Evolutionary conservation across 1,284 basidiomycete genomes (phyloP), one percentile per base, ranked within the genome.

Genomic region (Cryptococcus sp.): DNA sequence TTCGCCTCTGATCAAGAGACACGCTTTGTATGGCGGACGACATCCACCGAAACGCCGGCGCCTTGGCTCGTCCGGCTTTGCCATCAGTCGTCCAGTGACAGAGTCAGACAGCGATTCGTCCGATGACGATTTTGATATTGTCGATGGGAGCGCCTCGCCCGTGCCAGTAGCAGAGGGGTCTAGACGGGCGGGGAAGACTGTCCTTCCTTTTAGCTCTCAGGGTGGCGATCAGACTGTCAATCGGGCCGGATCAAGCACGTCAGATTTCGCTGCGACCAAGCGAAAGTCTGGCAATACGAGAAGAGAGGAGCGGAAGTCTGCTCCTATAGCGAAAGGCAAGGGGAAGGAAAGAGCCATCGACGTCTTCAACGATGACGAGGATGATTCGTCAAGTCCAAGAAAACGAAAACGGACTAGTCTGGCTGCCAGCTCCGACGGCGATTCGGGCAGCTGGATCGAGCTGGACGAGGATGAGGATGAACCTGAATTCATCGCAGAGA

Each of bases 401-500:
- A 74, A 74, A 55, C 44, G 71, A 46, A 74, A 74, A 55, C 48
- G 72, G 50, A 54, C 61, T 42, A 56, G 57, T 10, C 44, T 20
- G 23, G 50, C 38, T 22, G 47, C 31, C 3, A 49, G 61, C 35
- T 53, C 49, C n/a, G 62, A 57, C 15, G 47, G 44, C 41, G 64
- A 63, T 45, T 51, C 59, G 4, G 66, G 66, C 3, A 74, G 73
- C 50, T 77, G 74, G 73, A 52, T 72, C 1, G 73, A 75, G 48
- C 69, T 72, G 47, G 67, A 69, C 44, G 70, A 68, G 22, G 63
- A 68, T 52, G 59, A 67, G 50, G 70, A 71, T 31, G 66, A 70
- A 53, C 69, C 72, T 7, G 72, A 78, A 25, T 73, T 72, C 50
- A 78, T 77, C 15, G 75, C 67, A 6, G 74, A 78, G 45, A 72